Conservation (phyloP, 768 basidiomycete genomes). For the Boletus rex-veris region DNA sequence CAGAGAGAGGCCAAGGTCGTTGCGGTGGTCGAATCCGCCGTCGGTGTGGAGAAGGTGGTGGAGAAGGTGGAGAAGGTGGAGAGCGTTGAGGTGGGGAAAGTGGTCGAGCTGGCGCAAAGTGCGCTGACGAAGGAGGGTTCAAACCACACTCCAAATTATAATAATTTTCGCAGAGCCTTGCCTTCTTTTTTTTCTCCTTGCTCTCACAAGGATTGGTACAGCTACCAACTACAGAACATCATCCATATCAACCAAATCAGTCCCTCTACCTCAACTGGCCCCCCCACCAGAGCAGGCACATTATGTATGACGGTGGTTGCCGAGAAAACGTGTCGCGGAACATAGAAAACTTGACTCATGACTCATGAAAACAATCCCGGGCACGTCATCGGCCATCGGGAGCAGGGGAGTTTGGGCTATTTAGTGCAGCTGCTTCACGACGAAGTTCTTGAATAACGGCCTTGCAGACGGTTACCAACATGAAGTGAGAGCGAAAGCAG, state of each 20-base stretch:
- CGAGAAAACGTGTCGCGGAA: background rate
- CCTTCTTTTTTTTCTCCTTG: background rate
- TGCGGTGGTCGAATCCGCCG: background rate
- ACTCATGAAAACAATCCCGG: background rate
- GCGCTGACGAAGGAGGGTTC: slow-evolving; percentile 2
- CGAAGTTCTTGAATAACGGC: slow-evolving; percentile 83
- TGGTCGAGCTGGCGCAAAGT: background rate
- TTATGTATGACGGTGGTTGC: background rate
- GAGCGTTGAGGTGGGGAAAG: background rate
- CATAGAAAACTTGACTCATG: background rate
- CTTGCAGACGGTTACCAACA: slow-evolving; percentile 35
- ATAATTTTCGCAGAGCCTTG: too few relatives aligned
- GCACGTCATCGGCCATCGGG: slow-evolving; percentile 24
- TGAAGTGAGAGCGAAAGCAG: background rate
- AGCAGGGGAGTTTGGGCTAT: slow-evolving; percentile 18
- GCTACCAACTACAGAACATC: slow-evolving; percentile 19
- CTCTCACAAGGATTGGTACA: background rate
- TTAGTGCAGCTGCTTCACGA: slow-evolving; percentile 54
- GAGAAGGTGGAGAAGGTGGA: background rate
- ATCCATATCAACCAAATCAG: slow-evolving; percentile 18
- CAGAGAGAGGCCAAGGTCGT: background rate
- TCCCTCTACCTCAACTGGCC: slow-evolving; percentile 11
- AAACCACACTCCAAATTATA: background rate
- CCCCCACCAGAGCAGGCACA: slow-evolving; percentile 13
- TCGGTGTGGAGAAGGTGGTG: slow-evolving; percentile 3